Conservation (phyloP, 2,329 filamentous ascomycete species). For the Hirsutella rhossiliensis region DNA sequence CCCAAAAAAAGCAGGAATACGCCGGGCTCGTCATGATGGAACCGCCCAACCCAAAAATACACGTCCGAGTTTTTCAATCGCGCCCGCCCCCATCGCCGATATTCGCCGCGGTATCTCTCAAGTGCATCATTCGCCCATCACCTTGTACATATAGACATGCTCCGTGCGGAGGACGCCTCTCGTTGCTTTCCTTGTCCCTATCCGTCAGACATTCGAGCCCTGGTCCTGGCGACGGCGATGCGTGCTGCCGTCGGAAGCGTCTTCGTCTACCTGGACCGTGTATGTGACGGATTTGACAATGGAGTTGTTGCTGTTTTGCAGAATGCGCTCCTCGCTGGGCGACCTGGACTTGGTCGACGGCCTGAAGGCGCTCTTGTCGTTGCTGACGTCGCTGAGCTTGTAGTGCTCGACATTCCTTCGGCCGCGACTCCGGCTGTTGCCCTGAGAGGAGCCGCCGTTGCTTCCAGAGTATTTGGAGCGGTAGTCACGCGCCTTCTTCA, state of each 20-base stretch:
- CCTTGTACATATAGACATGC: no score
- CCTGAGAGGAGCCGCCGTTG: slow-evolving; percentile 14
- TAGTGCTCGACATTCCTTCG: slow-evolving; percentile 18
- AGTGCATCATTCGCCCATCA: no score
- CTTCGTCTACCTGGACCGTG: slow-evolving; percentile 24
- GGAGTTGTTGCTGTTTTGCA: slow-evolving; percentile 8
- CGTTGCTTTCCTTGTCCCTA: no score
- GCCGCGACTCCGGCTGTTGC: slow-evolving; percentile 10
- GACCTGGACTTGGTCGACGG: slow-evolving; percentile 13
- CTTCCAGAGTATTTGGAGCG: slow-evolving; percentile 22
- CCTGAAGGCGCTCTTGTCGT: slow-evolving; percentile 17
- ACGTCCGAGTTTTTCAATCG: no score
- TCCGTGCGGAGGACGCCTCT: no score
- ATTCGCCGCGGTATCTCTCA: no score
- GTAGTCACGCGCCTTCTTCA: slow-evolving; percentile 29
- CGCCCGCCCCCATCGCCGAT: no score
- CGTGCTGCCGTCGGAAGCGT: background rate
- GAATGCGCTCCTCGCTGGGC: slow-evolving; percentile 27
- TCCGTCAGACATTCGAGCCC: slow-evolving; percentile 1
- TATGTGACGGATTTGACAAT: slow-evolving; percentile 30
- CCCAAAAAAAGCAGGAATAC: no score
- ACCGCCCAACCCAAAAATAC: no score
- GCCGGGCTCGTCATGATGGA: no score
- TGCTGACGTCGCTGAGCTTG: slow-evolving; percentile 25
- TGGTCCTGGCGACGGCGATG: slow-evolving; percentile 1